Evolutionary conservation across 2,329 filamentous ascomycete genomes (phyloP).

Genomic region (Exutisphaerella laricina): DNA sequence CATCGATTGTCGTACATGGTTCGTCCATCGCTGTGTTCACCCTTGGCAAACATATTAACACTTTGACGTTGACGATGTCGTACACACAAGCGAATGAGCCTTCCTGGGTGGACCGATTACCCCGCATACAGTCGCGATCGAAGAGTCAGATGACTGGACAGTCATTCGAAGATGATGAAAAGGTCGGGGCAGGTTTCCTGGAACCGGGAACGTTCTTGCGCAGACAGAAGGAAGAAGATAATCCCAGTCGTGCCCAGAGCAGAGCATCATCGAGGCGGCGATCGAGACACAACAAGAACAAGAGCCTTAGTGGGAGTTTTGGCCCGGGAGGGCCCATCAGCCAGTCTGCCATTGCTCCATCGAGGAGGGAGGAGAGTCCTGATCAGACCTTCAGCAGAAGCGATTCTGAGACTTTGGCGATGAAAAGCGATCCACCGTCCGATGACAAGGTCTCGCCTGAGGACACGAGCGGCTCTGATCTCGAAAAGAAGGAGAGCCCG

Average conservation of each 20-base stretch:
- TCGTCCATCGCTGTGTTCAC: slow-evolving; percentile 99
- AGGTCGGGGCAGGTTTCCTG: slow-evolving; percentile 44
- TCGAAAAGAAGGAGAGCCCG: slow-evolving; percentile 27
- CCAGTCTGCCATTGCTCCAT: slow-evolving; percentile 81
- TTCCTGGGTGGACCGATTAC: slow-evolving; percentile 91
- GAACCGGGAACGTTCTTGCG: slow-evolving; percentile 59
- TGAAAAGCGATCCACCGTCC: slow-evolving; percentile 31
- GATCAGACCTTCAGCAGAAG: slow-evolving; percentile 36
- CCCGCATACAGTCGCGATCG: slow-evolving; percentile 74
- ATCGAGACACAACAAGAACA: slow-evolving; percentile 53
- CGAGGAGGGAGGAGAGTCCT: slow-evolving; percentile 32
- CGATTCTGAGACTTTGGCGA: slow-evolving; percentile 41
- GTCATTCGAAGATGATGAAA: slow-evolving; percentile 52
- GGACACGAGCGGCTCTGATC: slow-evolving; percentile 17
- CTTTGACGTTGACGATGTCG: slow-evolving; percentile 87
- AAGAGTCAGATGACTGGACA: slow-evolving; percentile 70
- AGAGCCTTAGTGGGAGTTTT: slow-evolving; percentile 61
- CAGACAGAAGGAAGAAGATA: slow-evolving; percentile 70
- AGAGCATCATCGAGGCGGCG: slow-evolving; percentile 63
- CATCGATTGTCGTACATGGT: slow-evolving; percentile 91
- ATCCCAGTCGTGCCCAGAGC: slow-evolving; percentile 53
- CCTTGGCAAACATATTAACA: slow-evolving; percentile 96
- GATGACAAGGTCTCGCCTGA: slow-evolving; percentile 17
- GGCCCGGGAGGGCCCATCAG: slow-evolving; percentile 81
- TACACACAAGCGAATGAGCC: slow-evolving; percentile 89